Evolutionary conservation across 139 green algal genomes (phyloP).

Genomic region (Chlorella sp.): DNA sequence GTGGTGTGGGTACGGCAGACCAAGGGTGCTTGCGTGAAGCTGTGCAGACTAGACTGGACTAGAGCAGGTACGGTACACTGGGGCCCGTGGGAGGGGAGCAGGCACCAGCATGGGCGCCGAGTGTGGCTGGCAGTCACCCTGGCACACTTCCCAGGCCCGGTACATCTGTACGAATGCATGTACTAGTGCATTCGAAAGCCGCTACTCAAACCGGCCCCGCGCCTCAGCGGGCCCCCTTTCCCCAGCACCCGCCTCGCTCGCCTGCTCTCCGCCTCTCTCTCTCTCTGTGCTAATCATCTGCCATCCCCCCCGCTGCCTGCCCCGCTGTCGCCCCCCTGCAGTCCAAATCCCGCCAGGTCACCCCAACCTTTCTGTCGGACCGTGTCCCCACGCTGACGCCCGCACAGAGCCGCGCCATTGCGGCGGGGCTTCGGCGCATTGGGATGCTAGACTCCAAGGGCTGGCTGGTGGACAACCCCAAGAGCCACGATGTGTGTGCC

Average conservation of each 20-base stretch:
- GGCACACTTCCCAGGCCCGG: too few relatives aligned
- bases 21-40: too few relatives aligned
- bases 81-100: too few relatives aligned
- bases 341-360: neutral
- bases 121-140: neutral
- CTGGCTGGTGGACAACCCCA: neutral
- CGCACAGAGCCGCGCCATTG: neutral
- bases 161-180: too few relatives aligned
- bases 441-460: neutral
- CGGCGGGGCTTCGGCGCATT: neutral
- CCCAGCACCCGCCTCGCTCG: neutral
- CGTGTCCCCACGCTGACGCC: neutral
- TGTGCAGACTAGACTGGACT: too few relatives aligned
- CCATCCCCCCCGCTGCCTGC: neutral
- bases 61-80: too few relatives aligned
- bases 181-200: too few relatives aligned
- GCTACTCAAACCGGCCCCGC: too few relatives aligned
- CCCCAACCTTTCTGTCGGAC: slow-evolving; percentile 1
- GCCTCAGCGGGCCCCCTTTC: neutral
- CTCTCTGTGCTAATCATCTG: too few relatives aligned
- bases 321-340: neutral
- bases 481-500: neutral
- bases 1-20: too few relatives aligned
- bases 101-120: too few relatives aligned
- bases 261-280: neutral